Evolutionary conservation across 2,329 filamentous ascomycete species (phyloP).

Genomic region (Nigrograna mackinnonii): DNA sequence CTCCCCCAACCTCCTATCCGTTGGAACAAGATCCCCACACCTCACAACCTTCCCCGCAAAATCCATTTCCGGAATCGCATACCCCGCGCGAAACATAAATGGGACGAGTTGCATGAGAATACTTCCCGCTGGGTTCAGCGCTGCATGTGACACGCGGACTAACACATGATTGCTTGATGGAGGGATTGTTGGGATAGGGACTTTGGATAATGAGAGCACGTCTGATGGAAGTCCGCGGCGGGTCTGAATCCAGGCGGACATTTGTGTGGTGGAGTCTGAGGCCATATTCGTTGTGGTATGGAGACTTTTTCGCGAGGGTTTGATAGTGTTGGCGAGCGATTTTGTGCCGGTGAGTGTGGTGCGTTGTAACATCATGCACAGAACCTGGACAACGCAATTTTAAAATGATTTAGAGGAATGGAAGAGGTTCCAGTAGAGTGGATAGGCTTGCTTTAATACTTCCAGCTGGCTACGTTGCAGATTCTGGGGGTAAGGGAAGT

Average conservation of each 20-base stretch:
- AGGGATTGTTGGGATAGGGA: slow-evolving; percentile 10
- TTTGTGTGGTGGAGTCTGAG: too few species aligned
- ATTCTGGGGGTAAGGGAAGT: too few species aligned
- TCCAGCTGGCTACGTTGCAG: too few species aligned
- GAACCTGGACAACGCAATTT: too few species aligned
- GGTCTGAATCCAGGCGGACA: slow-evolving; percentile 22
- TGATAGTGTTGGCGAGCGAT: too few species aligned
- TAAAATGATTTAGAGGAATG: too few species aligned
- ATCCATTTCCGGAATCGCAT: slow-evolving; percentile 47
- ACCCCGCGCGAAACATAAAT: slow-evolving; percentile 34
- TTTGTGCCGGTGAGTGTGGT: too few species aligned
- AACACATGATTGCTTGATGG: slow-evolving; percentile 12
- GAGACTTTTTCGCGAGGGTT: too few species aligned
- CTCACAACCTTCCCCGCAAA: slow-evolving; percentile 43
- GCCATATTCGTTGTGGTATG: too few species aligned
- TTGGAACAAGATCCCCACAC: slow-evolving; percentile 3
- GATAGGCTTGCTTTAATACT: too few species aligned
- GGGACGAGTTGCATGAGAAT: slow-evolving; percentile 49
- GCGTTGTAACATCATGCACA: too few species aligned
- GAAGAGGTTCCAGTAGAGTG: too few species aligned
- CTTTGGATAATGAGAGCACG: slow-evolving; percentile 10
- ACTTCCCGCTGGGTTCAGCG: slow-evolving; percentile 46
- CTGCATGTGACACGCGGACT: slow-evolving; percentile 38
- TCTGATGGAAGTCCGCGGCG: slow-evolving; percentile 7
- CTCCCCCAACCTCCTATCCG: slow-evolving; percentile 17